These are phyloP conservation scores for Mycena galericulata DNA, from an alignment of 768 basidiomycete species.

Conservation along the genomic window DNA sequence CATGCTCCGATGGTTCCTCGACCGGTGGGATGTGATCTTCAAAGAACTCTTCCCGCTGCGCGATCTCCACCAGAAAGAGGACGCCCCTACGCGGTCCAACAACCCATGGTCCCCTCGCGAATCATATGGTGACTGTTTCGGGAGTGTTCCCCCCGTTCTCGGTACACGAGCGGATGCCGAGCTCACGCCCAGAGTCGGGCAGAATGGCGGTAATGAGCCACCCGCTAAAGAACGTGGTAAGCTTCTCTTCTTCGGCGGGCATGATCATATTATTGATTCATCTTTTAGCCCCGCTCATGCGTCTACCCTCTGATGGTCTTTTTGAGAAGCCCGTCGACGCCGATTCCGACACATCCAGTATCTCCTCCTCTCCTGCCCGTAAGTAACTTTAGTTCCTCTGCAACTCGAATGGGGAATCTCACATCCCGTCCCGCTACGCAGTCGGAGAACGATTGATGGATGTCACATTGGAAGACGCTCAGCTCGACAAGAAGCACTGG, in stretches of 20 bases:
- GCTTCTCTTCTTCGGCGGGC: not conserved
- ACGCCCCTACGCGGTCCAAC: not conserved
- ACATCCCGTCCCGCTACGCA: constrained; percentile 14
- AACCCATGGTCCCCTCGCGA: not conserved
- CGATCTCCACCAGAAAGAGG: constrained; percentile 20
- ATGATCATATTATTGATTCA: not conserved
- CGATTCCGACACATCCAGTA: constrained; percentile 33
- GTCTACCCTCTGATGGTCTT: constrained; percentile 27
- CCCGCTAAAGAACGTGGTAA: constrained; percentile 1
- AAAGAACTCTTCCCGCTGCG: constrained; percentile 46
- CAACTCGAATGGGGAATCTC: not conserved
- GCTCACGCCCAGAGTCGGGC: not conserved
- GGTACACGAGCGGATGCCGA: not conserved
- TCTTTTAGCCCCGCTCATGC: constrained; percentile 15
- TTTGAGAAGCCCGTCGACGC: constrained; percentile 18
- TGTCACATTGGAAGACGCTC: constrained; percentile 34
- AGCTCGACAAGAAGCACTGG: constrained; percentile 16
- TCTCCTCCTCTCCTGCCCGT: constrained; percentile 33
- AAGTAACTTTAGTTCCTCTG: not conserved
- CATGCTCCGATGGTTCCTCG: constrained; percentile 51
- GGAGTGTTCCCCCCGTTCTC: not conserved
- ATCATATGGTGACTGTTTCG: not conserved
- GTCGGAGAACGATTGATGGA: constrained; percentile 44
- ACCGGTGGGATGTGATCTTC: constrained; percentile 48
- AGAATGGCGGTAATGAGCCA: not conserved